Conservation (phyloP, 2,329 filamentous ascomycete species). For the Xylariaceae sp. region DNA sequence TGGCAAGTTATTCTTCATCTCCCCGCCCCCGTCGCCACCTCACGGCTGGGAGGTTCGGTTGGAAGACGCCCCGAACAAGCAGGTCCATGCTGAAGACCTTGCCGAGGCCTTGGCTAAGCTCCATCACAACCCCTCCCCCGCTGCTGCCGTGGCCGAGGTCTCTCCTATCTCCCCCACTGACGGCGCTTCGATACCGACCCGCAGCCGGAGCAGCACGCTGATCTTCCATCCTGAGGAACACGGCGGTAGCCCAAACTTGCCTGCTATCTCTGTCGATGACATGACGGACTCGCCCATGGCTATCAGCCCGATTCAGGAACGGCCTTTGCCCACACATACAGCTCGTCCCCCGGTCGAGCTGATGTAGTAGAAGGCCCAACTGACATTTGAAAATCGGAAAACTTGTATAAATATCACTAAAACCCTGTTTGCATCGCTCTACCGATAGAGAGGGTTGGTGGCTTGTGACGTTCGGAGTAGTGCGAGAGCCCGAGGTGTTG, state of each 20-base stretch:
- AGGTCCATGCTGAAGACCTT: slow-evolving; percentile 65
- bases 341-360: slow-evolving; percentile 61
- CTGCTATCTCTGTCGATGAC: slow-evolving; percentile 64
- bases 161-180: slow-evolving; percentile 39
- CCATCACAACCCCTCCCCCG: slow-evolving; percentile 39
- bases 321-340: slow-evolving; percentile 57
- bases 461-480: too few species aligned
- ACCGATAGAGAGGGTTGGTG: too few species aligned
- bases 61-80: slow-evolving; percentile 67
- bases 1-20: slow-evolving; percentile 71
- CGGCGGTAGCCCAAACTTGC: slow-evolving; percentile 52
- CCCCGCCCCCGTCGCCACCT: slow-evolving; percentile 63
- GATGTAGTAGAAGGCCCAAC: slow-evolving; percentile 53
- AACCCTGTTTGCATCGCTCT: too few species aligned
- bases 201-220: slow-evolving; percentile 61
- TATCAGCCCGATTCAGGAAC: slow-evolving; percentile 33
- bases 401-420: neutral
- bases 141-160: slow-evolving; percentile 23
- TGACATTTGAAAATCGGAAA: slow-evolving; percentile 10
- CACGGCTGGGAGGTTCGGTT: slow-evolving; percentile 66
- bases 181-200: slow-evolving; percentile 30
- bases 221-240: slow-evolving; percentile 61
- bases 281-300: slow-evolving; percentile 55
- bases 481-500: too few species aligned
- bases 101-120: slow-evolving; percentile 62